Evolutionary conservation across 495 filamentous ascomycete genomes (phyloP), one percentile per base, ranked within the genome.

Genomic region (Talaromyces proteolyticus): DNA sequence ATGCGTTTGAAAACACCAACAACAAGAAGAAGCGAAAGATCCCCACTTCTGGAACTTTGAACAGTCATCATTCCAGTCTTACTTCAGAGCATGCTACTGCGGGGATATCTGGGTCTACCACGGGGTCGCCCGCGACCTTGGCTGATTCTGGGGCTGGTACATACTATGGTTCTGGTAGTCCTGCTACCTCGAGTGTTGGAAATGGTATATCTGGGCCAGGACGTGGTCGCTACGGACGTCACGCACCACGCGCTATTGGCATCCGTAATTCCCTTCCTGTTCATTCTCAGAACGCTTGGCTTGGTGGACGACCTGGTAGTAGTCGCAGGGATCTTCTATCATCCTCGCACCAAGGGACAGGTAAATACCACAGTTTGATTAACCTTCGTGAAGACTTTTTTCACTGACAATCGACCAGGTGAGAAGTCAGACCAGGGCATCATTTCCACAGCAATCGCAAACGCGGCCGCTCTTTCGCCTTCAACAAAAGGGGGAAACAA

Each of bases 1-100:
- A 97, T 61, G 91, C 88, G 16, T 94, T 96, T 58, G 93, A 99
- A 63, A 97, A 99, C 57, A 96, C 89, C 45, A 97, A 96, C 62
- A 97, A 99, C 64, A 99, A 99, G 67, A 98, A 97, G 73, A 98
- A 99, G 66, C 81, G 94, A 51, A 99, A 99, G 68, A 96, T 97
- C 23, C 94, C 94, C 4, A 88, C 87, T 0, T 85, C 88, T n/a
- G 87, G 84, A 3, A 84, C 81, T 45, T 69, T 79, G 4, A 80
- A 78, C 11, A 70, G 72, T 42, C 84, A 89, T 49, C 80, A 83
- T 53, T 79, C 72, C 19, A 74, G 71, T 42, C 64, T 88, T 19
- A 81, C 84, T 14, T 77, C 72, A 47, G 81, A 78, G 65, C 76
- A 74, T 63, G 80, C 84, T 25, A 81, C 65, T 50, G 78, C 87